A percentile compares a stretch with the other conserved stretches of the same genome.
These are phyloP conservation scores for Vachellia collinsii DNA, from an alignment of 306 rosid genomes.

Conservation along the genomic window DNA sequence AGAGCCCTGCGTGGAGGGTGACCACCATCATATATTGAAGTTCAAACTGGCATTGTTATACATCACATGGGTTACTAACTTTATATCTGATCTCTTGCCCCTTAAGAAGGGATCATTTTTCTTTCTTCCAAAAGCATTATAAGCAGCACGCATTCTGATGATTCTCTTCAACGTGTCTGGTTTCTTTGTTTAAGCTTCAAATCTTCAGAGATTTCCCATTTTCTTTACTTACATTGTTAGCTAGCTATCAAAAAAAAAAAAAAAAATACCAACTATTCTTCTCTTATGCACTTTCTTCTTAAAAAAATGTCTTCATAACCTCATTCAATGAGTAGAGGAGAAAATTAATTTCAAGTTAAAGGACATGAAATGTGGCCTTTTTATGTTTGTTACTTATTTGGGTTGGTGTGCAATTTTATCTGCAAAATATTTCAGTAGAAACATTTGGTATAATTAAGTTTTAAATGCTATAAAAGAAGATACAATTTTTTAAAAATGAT, in stretches of 20 bases:
- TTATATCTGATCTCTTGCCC: slow-evolving; percentile 14
- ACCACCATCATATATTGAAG: slow-evolving; percentile 30
- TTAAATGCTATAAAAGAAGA: no score
- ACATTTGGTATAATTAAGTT: no score
- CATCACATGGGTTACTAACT: slow-evolving; percentile 35
- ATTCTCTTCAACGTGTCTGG: background rate
- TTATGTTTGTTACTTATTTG: no score
- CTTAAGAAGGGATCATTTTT: slow-evolving; percentile 45
- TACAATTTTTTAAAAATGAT: no score
- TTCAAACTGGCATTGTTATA: background rate
- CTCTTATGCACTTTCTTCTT: no score
- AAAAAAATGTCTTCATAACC: no score
- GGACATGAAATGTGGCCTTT: no score
- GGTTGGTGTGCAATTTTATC: no score
- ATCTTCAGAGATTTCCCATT: slow-evolving; percentile 30
- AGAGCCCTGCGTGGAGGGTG: slow-evolving; percentile 22
- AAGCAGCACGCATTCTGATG: background rate
- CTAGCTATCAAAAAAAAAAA: no score
- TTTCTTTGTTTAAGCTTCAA: slow-evolving; percentile 47
- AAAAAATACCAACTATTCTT: background rate
- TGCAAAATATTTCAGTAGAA: no score
- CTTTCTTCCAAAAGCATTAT: slow-evolving; percentile 41
- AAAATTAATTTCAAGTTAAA: no score
- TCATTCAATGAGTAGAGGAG: no score
- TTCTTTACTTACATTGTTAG: slow-evolving; percentile 6